Conservation (phyloP, 352 stramenopile genomes). For the Globisporangium emineosum region DNA sequence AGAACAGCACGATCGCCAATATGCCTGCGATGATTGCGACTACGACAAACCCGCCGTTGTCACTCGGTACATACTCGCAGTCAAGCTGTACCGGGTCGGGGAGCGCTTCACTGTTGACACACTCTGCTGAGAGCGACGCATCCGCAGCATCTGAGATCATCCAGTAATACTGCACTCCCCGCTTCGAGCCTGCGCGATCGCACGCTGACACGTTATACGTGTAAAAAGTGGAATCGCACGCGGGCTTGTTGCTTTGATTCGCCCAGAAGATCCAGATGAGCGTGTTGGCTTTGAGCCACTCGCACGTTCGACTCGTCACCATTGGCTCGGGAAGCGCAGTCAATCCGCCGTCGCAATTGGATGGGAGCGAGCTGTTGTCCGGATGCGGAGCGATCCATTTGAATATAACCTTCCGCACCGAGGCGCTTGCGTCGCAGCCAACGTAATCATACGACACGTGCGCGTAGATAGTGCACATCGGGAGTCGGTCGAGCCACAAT, state of each 20-base stretch:
- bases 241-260: conserved; percentile 16
- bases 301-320: conserved; percentile 34
- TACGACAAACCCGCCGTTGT: conserved; percentile 18
- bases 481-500: conserved; percentile 33
- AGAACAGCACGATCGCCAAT: conserved; percentile 23
- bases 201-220: conserved; percentile 42
- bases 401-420: neutral
- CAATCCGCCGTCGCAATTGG: conserved; percentile 37
- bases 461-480: conserved; percentile 29
- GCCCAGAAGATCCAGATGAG: conserved; percentile 36
- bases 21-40: conserved; percentile 22
- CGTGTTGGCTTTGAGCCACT: conserved; percentile 31
- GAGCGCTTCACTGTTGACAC: conserved; percentile 20
- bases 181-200: conserved; percentile 14
- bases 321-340: conserved; percentile 22
- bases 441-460: conserved; percentile 31
- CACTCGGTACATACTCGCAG: conserved; percentile 9
- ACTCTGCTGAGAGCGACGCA: conserved; percentile 32
- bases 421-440: conserved; percentile 16
- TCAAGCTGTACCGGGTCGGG: neutral
- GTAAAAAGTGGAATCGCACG: conserved; percentile 37
- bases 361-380: conserved; percentile 29
- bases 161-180: conserved; percentile 34
- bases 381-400: conserved; percentile 25
- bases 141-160: conserved; percentile 23